Percentiles rank a stretch among this genome's conserved stretches.
phyloP scores from a whole-genome alignment of 805 yeast species.

The Lipomyces orientalis region DNA sequence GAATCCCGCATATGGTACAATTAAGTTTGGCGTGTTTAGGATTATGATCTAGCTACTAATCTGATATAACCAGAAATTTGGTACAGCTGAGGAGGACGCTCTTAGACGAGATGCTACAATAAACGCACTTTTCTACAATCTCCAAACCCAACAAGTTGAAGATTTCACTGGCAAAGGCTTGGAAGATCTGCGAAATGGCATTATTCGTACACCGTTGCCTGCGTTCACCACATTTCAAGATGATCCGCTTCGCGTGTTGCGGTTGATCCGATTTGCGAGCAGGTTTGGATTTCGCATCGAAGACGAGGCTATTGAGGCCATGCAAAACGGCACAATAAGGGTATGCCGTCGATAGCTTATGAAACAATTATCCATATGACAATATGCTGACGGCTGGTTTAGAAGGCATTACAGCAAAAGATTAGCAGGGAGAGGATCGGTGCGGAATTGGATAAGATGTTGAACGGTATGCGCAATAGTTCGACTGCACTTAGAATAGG shows the following conservation, averaged over 20 bases:
- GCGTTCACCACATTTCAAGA: slow-evolving; percentile 87
- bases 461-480: slow-evolving; percentile 52
- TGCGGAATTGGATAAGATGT: slow-evolving; percentile 76
- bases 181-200: slow-evolving; percentile 68
- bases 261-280: slow-evolving; percentile 85
- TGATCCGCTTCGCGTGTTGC: slow-evolving; percentile 88
- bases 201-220: slow-evolving; percentile 84
- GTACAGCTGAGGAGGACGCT: slow-evolving; percentile 93
- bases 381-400: neutral
- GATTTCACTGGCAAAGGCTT: slow-evolving; percentile 84
- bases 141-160: slow-evolving; percentile 70
- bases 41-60: neutral
- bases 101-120: slow-evolving; percentile 92
- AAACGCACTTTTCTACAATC: slow-evolving; percentile 88
- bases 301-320: slow-evolving; percentile 56
- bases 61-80: slow-evolving; percentile 56
- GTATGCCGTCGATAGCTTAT: neutral
- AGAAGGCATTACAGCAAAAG: slow-evolving; percentile 63
- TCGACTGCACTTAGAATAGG: neutral
- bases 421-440: slow-evolving; percentile 92
- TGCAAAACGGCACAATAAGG: slow-evolving; percentile 65
- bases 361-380: neutral
- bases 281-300: slow-evolving; percentile 75
- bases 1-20: slow-evolving; percentile 68
- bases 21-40: neutral